Conservation (phyloP, 2,329 filamentous ascomycete species). For the Pseudogymnoascus sp. region DNA sequence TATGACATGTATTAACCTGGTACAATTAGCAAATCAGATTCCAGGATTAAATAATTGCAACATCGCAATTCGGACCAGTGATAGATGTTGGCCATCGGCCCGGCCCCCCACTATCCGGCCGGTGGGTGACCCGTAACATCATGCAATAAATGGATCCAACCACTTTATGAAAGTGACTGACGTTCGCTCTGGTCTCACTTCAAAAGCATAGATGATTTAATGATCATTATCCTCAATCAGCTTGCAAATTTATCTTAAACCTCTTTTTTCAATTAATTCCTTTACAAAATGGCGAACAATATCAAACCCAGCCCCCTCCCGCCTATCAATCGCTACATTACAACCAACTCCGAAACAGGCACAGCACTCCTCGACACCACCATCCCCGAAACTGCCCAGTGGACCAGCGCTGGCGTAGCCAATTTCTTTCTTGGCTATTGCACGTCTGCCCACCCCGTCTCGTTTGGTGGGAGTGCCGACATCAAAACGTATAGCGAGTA, state of each 20-base stretch:
- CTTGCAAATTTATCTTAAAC: neutral
- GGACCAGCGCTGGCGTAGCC: conserved; percentile 15
- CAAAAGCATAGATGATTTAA: neutral
- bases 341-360: conserved; percentile 17
- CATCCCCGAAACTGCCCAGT: conserved; percentile 16
- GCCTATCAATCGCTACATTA: conserved; percentile 21
- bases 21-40: neutral
- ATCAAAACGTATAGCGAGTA: conserved; percentile 17
- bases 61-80: neutral
- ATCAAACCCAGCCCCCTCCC: conserved; percentile 14
- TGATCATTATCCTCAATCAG: neutral
- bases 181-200: neutral
- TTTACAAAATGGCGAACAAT: neutral
- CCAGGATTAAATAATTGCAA: neutral
- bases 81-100: neutral
- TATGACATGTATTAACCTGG: neutral
- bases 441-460: conserved; percentile 19
- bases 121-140: neutral
- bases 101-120: neutral
- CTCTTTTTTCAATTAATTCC: neutral
- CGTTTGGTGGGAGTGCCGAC: conserved; percentile 13
- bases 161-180: neutral
- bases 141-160: neutral
- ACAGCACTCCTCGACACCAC: conserved; percentile 19
- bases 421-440: conserved; percentile 24